These are phyloP conservation scores for Raddia guianensis DNA, from an alignment of 176 grass and related monocot species.

Conservation along the genomic window DNA sequence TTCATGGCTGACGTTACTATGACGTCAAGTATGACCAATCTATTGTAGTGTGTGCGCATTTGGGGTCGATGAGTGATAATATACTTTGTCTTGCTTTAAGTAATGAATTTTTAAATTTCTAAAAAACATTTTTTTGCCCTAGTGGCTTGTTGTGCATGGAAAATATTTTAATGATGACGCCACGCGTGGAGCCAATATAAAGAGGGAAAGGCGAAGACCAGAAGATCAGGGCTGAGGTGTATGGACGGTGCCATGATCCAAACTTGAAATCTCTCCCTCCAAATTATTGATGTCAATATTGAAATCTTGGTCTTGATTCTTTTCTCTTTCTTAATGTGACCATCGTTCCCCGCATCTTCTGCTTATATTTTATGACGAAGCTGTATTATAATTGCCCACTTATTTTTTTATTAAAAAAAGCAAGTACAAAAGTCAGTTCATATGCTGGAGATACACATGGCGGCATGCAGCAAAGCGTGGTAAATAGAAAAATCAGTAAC, in stretches of 20 bases:
- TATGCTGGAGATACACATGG: neutral
- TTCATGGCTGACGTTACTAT: too few relatives aligned
- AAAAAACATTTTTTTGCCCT: too few relatives aligned
- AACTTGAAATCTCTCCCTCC: too few relatives aligned
- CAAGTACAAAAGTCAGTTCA: neutral
- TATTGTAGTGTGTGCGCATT: too few relatives aligned
- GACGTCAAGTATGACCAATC: too few relatives aligned
- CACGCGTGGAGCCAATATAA: slow-evolving; percentile 11
- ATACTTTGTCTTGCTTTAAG: too few relatives aligned
- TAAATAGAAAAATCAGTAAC: neutral
- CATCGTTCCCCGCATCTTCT: neutral
- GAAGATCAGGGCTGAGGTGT: neutral
- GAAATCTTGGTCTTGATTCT: neutral
- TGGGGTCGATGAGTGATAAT: too few relatives aligned
- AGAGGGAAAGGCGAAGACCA: neutral
- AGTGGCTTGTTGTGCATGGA: too few relatives aligned
- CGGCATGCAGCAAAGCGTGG: neutral
- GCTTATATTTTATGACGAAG: neutral
- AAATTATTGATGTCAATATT: neutral
- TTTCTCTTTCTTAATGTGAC: neutral
- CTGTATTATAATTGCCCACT: too few relatives aligned
- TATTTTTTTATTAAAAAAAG: too few relatives aligned
- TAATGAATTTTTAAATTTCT: too few relatives aligned
- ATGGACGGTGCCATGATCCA: slow-evolving; percentile 25
- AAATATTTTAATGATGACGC: neutral